A percentile compares a stretch with the other conserved stretches of the same genome.
phyloP scores from a whole-genome alignment of 2,329 filamentous ascomycete species.

The Zymoseptoria pseudotritici region DNA sequence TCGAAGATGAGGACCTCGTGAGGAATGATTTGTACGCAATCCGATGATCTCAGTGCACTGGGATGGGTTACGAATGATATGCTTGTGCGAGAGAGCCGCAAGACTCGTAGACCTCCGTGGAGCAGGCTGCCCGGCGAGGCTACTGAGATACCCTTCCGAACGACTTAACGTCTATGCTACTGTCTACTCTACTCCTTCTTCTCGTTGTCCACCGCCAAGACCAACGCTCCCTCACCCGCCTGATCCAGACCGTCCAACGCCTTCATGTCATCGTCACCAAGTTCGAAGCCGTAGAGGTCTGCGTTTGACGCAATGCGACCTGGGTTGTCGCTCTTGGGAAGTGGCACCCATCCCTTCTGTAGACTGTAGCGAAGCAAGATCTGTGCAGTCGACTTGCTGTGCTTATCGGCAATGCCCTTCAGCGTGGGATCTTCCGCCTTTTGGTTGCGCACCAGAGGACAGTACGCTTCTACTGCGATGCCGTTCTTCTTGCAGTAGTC shows the following conservation, averaged over 20 bases:
- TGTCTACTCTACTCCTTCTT: not conserved
- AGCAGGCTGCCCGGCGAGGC: not conserved
- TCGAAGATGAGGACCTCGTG: no score
- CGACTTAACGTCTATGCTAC: not conserved
- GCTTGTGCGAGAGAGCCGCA: not conserved
- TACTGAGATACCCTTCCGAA: not conserved
- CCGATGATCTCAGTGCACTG: not conserved
- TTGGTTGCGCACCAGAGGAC: constrained; percentile 61
- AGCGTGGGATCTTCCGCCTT: constrained; percentile 63
- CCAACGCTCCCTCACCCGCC: constrained; percentile 25
- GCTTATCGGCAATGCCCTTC: constrained; percentile 59
- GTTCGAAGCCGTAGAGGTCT: constrained; percentile 53
- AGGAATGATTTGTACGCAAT: no score
- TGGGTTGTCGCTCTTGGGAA: constrained; percentile 66
- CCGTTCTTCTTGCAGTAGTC: constrained; percentile 51
- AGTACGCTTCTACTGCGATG: constrained; percentile 58
- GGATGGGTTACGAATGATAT: not conserved
- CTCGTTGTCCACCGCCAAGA: constrained; percentile 27
- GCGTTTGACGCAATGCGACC: constrained; percentile 60
- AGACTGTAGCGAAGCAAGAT: constrained; percentile 73
- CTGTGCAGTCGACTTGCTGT: constrained; percentile 68
- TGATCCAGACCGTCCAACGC: constrained; percentile 44
- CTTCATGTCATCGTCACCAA: constrained; percentile 52
- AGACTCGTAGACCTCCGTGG: not conserved
- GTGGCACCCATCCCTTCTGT: constrained; percentile 64